Base-by-base conservation (phyloP, 352 stramenopile genomes). In the Pythium plurisporium region DNA sequence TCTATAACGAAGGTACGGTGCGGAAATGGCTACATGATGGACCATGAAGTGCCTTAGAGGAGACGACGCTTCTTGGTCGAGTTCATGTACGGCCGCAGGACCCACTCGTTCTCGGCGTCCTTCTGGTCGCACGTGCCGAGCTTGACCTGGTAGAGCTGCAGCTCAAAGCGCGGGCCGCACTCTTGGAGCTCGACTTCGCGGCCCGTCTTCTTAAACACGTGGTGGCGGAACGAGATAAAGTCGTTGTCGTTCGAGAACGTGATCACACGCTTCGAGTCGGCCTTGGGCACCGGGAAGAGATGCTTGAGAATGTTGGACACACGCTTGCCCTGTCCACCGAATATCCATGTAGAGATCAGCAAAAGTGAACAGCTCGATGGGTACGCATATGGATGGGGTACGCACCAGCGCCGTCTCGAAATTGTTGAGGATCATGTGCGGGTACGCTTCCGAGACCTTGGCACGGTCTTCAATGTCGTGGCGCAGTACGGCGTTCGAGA, bases 1-100 rank as follows among this genome's bases (percentile, higher is more conserved):
- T 12, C 36, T 8, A 37, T 37, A 14, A 14, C 8, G 14, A 37
- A 8, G 31, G 31, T 37, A 37, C 31, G 12, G 40, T 46, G 19
- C 20, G n/a, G 27, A 46, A 27, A 48, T 10, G 30, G 22, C 20
- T 36, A 34, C 49, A 34, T 45, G 52, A 29, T 26, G 40, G 20
- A 49, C 37, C 31, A 58, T 17, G 48, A 0, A 19, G 26, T 0
- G 14, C 27, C 23, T 31, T 15, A 42, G 25, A 49, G 42, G 22
- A 96, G 73, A 56, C 90, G 84, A 48, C 95, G 87, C 75, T 99
- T 99, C 65, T 97, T 98, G 54, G 96, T 94, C n/a, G 96, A 98
- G 80, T 99, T 99, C 85, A 99, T 99, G 82, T 99, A 99, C 23
- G 97, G 96, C 59, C 96, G 90, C 62, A 99, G 76, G 17, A 99